Base-by-base conservation (phyloP, 805 yeast species). In the Cyberlindnera misumaiensis region DNA sequence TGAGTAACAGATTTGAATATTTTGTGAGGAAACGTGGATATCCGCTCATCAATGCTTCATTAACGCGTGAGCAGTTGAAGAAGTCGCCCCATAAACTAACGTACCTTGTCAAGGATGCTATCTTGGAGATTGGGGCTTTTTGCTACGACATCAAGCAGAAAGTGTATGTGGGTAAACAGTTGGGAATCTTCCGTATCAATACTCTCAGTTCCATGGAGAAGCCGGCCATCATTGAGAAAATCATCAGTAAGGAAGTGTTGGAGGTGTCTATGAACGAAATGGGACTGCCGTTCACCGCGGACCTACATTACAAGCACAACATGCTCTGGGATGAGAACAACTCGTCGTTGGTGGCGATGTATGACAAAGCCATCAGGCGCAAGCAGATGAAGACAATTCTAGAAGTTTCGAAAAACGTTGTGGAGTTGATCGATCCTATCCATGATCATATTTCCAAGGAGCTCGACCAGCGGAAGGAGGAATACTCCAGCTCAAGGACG, bases 311-410 rank as follows among this genome's bases (percentile, higher is more conserved):
- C 12, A 77, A 77, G 20, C 95, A 87, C 48, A 82, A 87, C 45
- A 73, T 80, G 18, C 62, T 89, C 18, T 89, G 97, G 97, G 93
- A 95, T 6, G 95, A 89, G 55, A 88, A 88, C 57, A 95, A 94
- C 26, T 89, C 83, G 53, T 87, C 81, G 46, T 73, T 89, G 25
- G 77, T 88, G 4, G 80, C 79, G 52, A 83, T 87, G 13, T 88
- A 87, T 61, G 84, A 62, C 5, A 59, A 62, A 34, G 57, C 64
- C 28, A 35, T 52, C 10, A 59, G 62, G 29, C 36, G 59, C 52
- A 39, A 56, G 45, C 41, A 53, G 39, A 44, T 59, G 46, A 47
- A 50, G 51, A 17, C 60, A 46, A 42, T 45, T 46, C 39, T 54
- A 42, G 50, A 50, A 5, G 46, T 49, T 5, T 55, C 60, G 1